Percentiles rank a stretch among this genome's conserved stretches.
phyloP scores from a whole-genome alignment of 306 rosid species.

The Cucurbita maxima region DNA sequence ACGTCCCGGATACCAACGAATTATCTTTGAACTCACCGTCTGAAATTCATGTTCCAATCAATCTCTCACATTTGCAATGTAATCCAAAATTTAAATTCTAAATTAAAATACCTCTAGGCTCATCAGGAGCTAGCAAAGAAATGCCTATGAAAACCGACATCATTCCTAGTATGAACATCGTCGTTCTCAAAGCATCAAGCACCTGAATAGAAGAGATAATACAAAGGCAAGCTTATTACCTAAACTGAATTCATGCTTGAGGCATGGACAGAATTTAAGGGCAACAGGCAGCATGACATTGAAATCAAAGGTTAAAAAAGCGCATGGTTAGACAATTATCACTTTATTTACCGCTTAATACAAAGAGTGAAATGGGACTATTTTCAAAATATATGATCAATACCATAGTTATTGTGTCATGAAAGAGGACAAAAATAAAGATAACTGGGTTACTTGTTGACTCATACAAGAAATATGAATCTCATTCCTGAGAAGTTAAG shows the following conservation, averaged over 20 bases:
- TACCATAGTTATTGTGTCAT: neutral
- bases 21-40: constrained; percentile 57
- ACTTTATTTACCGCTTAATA: neutral
- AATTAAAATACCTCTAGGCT: constrained; percentile 53
- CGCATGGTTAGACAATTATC: neutral
- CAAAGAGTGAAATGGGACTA: neutral
- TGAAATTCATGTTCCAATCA: constrained; percentile 19
- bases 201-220: constrained; percentile 44
- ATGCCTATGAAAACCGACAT: constrained; percentile 82
- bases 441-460: neutral
- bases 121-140: constrained; percentile 94
- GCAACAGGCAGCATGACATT: neutral
- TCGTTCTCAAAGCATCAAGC: constrained; percentile 73
- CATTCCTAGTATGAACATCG: constrained; percentile 90
- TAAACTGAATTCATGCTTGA: neutral
- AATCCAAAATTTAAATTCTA: constrained; percentile 6
- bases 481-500: neutral
- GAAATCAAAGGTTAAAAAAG: neutral
- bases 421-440: neutral
- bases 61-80: constrained; percentile 12
- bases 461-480: neutral
- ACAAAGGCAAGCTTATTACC: constrained; percentile 10
- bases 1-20: constrained; percentile 34
- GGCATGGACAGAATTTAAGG: neutral
- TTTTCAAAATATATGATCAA: neutral